Percentiles rank a stretch among this genome's conserved stretches.
Evolutionary conservation across 2,329 filamentous ascomycete genomes (phyloP).

Genomic region (Pseudodiploospora longispora): DNA sequence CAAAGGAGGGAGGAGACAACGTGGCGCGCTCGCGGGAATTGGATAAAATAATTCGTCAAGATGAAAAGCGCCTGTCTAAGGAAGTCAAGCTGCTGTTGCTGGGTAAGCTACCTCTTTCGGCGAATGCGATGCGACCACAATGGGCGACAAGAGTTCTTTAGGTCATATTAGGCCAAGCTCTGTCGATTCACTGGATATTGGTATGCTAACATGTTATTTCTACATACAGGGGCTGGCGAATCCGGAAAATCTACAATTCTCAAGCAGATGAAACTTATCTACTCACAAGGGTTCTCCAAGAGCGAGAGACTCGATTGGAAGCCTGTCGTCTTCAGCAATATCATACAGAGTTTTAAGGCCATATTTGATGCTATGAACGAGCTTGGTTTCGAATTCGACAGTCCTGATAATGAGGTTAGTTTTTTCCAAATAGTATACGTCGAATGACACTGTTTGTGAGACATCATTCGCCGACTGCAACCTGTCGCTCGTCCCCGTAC

Average conservation of each 20-base stretch:
- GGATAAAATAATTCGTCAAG: conserved; percentile 74
- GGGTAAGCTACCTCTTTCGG: conserved; percentile 43
- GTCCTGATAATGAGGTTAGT: conserved; percentile 69
- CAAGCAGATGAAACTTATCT: conserved; percentile 99
- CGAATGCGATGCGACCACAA: too few species aligned
- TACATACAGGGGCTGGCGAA: conserved; percentile 77
- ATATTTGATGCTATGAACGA: conserved; percentile 88
- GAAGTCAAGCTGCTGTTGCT: conserved; percentile 92
- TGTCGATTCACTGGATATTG: too few species aligned
- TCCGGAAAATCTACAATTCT: conserved; percentile 85
- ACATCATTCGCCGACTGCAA: too few species aligned
- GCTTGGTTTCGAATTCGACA: conserved; percentile 69
- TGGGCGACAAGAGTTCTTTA: too few species aligned
- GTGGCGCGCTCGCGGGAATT: conserved; percentile 63
- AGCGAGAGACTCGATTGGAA: conserved; percentile 89
- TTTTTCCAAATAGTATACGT: neutral
- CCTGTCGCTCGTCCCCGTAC: too few species aligned
- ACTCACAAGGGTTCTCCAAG: conserved; percentile 83
- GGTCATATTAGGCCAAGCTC: too few species aligned
- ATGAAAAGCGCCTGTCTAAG: conserved; percentile 77
- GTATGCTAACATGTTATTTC: conserved; percentile 10
- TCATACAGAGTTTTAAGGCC: conserved; percentile 85
- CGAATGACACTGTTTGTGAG: neutral
- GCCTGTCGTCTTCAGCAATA: conserved; percentile 90
- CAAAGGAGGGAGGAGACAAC: conserved; percentile 40